Evolutionary conservation across 2,329 filamentous ascomycete genomes (phyloP), one percentile per base, ranked within the genome.

Genomic region (Fusarium avenaceum): DNA sequence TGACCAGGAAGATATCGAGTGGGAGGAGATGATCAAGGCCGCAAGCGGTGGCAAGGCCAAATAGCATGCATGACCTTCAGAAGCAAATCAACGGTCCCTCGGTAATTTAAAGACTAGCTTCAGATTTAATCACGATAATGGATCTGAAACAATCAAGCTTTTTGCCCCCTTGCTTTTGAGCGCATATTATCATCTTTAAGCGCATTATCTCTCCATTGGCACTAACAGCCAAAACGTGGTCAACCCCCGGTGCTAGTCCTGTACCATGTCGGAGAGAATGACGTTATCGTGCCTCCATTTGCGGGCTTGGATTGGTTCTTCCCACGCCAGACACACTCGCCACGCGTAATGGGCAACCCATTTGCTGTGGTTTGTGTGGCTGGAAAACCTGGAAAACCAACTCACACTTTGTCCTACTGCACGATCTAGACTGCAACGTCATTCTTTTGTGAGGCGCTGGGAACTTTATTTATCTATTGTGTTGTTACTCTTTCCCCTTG

Each of bases 361-460:
- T 30, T 30, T 30, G 10, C 10, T 30, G 28, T 30, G 28, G 30
- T 15, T 32, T 33, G 67, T 71, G 69, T 72, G 70, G 70, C 69
- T 69, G 54, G 46, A 68, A 73, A 73, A 73, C 71, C 53, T 72
- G 71, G 55, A 73, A 73, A 73, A 24, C 46, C 13, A 38, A 38
- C 17, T 35, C 38, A 40, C 47, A 15, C 22, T 40, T 50, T 44
- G 38, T 55, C 46, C 55, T 35, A 59, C 22, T 24, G 24, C 7
- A 24, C 46, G 43, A 35, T 40, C 30, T 30, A 33, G 24, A 24
- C 24, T 24, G 24, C 61, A 70, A 73, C 71, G 71, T 73, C 71
- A 73, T 70, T 51, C 32, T 47, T 30, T 58, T 33, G 15, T n/a
- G n/a, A 22, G 7, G 2, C 33, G 13, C 6, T 33, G 7, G 39